A percentile compares a stretch with the other conserved stretches of the same genome.
These are phyloP conservation scores for Leccinum brunneo-olivaceum DNA, from an alignment of 1,284 basidiomycete species.

Conservation along the genomic window DNA sequence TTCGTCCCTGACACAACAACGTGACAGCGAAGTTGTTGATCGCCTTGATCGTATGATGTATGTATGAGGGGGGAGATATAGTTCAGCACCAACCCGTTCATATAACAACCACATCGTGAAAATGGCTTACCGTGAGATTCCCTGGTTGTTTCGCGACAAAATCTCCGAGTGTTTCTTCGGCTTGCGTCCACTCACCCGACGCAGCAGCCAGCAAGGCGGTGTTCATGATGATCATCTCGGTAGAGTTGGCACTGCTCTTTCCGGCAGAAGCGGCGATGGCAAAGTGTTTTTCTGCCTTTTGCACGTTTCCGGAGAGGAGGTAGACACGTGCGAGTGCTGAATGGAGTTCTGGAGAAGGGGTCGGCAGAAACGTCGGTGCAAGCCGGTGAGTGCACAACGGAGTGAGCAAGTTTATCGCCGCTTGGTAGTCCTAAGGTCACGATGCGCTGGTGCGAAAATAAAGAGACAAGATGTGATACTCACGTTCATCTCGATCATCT, in stretches of 20 bases:
- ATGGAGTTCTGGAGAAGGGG: slow-evolving; percentile 46
- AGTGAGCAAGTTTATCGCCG: slow-evolving; percentile 57
- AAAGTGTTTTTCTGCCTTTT: slow-evolving; percentile 50
- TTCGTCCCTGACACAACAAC: slow-evolving; percentile 57
- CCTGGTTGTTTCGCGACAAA: slow-evolving; percentile 46
- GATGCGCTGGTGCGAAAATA: background rate
- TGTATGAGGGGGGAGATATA: background rate
- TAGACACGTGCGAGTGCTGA: slow-evolving; percentile 68
- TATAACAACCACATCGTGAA: no score
- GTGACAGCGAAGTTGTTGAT: slow-evolving; percentile 72
- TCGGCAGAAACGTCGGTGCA: slow-evolving; percentile 8
- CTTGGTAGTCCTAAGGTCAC: slow-evolving; percentile 54
- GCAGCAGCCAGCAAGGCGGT: slow-evolving; percentile 56
- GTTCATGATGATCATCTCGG: slow-evolving; percentile 47
- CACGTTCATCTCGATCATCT: slow-evolving; percentile 72
- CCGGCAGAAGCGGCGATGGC: slow-evolving; percentile 35
- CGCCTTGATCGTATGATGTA: slow-evolving; percentile 34
- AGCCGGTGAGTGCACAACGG: slow-evolving; percentile 48
- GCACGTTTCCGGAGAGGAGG: slow-evolving; percentile 61
- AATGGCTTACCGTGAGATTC: slow-evolving; percentile 49
- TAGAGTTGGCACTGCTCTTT: background rate
- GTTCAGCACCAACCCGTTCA: no score
- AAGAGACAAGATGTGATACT: slow-evolving; percentile 1
- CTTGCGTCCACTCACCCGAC: slow-evolving; percentile 60
- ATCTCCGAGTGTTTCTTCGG: slow-evolving; percentile 38